These are phyloP conservation scores for Luffa acutangula DNA, from an alignment of 306 rosid species.

Conservation along the genomic window DNA sequence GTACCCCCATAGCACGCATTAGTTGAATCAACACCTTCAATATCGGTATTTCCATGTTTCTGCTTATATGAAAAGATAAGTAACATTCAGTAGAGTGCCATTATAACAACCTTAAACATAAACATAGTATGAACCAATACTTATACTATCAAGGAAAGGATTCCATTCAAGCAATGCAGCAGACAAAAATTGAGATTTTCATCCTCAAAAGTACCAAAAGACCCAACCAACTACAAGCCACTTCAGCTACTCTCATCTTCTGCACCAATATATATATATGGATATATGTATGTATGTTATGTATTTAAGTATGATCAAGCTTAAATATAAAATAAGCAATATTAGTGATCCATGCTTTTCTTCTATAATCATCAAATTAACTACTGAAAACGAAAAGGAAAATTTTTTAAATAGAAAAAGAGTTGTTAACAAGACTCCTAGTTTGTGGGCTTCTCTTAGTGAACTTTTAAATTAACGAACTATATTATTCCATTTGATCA, in stretches of 20 bases:
- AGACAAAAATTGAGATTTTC: neutral
- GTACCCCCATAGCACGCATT: constrained; percentile 99
- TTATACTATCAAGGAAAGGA: neutral
- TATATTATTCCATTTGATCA: neutral
- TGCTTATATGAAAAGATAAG: constrained; percentile 30
- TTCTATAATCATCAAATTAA: neutral
- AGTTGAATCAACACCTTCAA: constrained; percentile 91
- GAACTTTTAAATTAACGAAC: neutral
- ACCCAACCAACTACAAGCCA: neutral
- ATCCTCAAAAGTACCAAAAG: neutral
- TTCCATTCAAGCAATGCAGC: neutral
- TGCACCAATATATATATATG: neutral
- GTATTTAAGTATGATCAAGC: neutral
- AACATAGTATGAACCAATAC: neutral
- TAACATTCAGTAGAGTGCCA: neutral
- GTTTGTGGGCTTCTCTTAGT: neutral
- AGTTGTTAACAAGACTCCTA: neutral
- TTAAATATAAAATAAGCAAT: neutral
- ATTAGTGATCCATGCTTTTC: neutral
- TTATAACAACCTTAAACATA: neutral
- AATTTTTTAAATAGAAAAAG: neutral
- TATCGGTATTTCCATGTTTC: constrained; percentile 81
- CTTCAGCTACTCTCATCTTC: neutral
- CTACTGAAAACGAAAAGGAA: neutral
- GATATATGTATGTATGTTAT: neutral